phyloP scores from a whole-genome alignment of 2,329 filamentous ascomycete species.

The Ilyonectria robusta region DNA sequence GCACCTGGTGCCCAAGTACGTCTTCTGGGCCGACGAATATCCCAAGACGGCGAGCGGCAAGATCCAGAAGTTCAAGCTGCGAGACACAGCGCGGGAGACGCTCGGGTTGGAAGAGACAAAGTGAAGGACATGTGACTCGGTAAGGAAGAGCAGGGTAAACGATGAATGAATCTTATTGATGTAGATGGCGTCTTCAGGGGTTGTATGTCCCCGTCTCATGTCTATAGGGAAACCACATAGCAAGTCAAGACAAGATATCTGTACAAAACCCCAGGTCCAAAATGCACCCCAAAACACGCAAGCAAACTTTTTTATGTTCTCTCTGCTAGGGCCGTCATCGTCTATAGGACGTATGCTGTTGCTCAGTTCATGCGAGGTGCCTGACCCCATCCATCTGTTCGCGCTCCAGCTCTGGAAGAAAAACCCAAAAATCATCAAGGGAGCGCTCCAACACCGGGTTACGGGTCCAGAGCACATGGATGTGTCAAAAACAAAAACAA shows the following conservation, averaged over 20 bases:
- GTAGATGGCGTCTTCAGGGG: background rate
- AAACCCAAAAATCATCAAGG: conserved; percentile 12
- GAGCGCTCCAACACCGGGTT: conserved; percentile 2
- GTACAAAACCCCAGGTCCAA: background rate
- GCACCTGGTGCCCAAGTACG: conserved; percentile 87
- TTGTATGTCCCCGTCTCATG: conserved; percentile 7
- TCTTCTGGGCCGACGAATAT: conserved; percentile 90
- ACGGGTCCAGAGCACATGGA: conserved; percentile 6
- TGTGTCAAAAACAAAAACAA: conserved; percentile 24
- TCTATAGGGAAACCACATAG: conserved; percentile 1
- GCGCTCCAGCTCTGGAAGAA: conserved; percentile 13
- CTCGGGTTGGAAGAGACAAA: conserved; percentile 35
- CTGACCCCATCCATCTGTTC: conserved; percentile 26
- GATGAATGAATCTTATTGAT: background rate
- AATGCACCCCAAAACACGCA: conserved; percentile 18
- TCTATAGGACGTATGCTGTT: conserved; percentile 38
- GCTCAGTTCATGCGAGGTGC: conserved; percentile 34
- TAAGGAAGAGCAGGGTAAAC: background rate
- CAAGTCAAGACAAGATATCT: conserved; percentile 9
- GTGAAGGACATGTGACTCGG: background rate
- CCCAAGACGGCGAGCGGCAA: conserved; percentile 98
- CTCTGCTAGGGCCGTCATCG: conserved; percentile 40
- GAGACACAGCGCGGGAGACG: conserved; percentile 70
- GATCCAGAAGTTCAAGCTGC: conserved; percentile 93
- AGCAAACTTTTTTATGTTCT: conserved; percentile 41